phyloP scores from a whole-genome alignment of 495 filamentous ascomycete genomes.

The Podospora bellae-mahoneyi region DNA sequence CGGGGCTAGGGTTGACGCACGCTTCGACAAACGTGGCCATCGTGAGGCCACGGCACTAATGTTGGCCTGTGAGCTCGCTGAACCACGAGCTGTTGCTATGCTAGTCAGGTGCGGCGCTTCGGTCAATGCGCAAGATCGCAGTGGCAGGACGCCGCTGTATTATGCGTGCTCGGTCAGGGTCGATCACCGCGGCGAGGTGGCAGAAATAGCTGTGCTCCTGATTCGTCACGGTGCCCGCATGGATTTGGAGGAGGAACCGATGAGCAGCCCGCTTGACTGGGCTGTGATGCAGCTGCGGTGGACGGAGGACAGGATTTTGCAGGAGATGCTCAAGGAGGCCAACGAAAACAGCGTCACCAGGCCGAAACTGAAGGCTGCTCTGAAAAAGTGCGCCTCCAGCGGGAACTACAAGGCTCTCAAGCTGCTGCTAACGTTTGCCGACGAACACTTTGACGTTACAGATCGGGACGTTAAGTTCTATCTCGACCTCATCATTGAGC shows the following conservation, averaged over 20 bases:
- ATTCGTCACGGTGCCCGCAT: slow-evolving; percentile 22
- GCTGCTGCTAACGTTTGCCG: slow-evolving; percentile 21
- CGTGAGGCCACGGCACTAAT: slow-evolving; percentile 26
- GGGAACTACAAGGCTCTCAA: slow-evolving; percentile 28
- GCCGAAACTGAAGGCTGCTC: slow-evolving; percentile 20
- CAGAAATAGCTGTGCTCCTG: slow-evolving; percentile 22
- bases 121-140: slow-evolving; percentile 26
- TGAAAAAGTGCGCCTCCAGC: slow-evolving; percentile 20
- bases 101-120: slow-evolving; percentile 23
- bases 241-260: slow-evolving; percentile 27
- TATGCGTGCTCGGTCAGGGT: slow-evolving; percentile 24
- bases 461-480: slow-evolving; percentile 23
- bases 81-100: slow-evolving; percentile 23
- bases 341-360: slow-evolving; percentile 17
- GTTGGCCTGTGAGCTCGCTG: slow-evolving; percentile 30
- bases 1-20: slow-evolving; percentile 28
- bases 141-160: slow-evolving; percentile 22
- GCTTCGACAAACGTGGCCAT: slow-evolving; percentile 26
- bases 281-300: slow-evolving; percentile 26
- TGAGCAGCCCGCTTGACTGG: slow-evolving; percentile 24
- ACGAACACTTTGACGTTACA: slow-evolving; percentile 16
- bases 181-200: slow-evolving; percentile 25
- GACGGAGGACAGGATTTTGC: slow-evolving; percentile 22
- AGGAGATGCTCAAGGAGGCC: slow-evolving; percentile 23
- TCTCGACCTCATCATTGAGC: slow-evolving; percentile 24